These are phyloP conservation scores for Coemansia sp. DNA, from an alignment of 192 early-diverging fungal species.

Conservation along the genomic window DNA sequence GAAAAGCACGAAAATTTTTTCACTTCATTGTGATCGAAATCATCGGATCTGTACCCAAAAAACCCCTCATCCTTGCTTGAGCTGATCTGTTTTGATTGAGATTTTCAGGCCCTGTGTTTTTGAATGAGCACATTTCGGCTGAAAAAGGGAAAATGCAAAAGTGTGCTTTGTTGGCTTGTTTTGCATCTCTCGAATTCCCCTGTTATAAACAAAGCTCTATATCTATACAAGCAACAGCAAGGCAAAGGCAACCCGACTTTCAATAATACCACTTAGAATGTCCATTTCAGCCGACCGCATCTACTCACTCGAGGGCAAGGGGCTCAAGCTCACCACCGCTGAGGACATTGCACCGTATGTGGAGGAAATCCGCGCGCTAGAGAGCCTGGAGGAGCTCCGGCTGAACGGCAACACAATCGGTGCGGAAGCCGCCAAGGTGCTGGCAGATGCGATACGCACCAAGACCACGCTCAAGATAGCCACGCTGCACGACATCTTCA, in stretches of 20 bases:
- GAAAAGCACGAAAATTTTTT: not conserved
- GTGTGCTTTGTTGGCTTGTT: not conserved
- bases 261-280: constrained; percentile 9
- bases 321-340: constrained; percentile 84
- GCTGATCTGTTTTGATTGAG: not conserved
- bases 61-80: constrained; percentile 1
- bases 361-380: constrained; percentile 63
- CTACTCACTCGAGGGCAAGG: constrained; percentile 86
- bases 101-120: not conserved
- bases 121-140: not conserved
- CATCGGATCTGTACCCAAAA: not conserved
- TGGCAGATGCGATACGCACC: constrained; percentile 69
- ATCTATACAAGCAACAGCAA: not conserved
- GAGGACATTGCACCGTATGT: constrained; percentile 78
- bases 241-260: not conserved
- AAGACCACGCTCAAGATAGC: constrained; percentile 77
- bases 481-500: constrained; percentile 91
- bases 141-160: not conserved
- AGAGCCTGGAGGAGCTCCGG: constrained; percentile 67
- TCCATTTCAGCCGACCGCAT: constrained; percentile 51
- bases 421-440: constrained; percentile 81
- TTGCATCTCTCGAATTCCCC: no score
- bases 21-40: not conserved
- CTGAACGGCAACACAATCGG: constrained; percentile 92
- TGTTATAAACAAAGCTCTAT: not conserved